phyloP scores from a whole-genome alignment of 2,329 filamentous ascomycete species.

The Colletotrichum abscissum region DNA sequence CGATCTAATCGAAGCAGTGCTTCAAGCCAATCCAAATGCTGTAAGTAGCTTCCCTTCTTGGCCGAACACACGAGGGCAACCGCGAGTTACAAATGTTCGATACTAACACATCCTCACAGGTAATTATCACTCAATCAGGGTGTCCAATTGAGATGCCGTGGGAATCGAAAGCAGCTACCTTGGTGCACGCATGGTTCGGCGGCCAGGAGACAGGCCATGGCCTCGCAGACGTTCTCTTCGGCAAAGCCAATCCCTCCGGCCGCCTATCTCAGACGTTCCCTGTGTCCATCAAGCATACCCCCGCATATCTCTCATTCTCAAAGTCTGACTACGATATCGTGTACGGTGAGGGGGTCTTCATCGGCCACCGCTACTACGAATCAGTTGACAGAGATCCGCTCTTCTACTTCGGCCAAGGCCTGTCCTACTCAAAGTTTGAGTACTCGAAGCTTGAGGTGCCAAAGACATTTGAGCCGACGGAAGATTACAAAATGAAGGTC shows the following conservation, averaged over 20 bases:
- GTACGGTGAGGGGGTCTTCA: constrained; percentile 84
- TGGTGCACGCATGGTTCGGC: constrained; percentile 86
- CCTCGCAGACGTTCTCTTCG: constrained; percentile 82
- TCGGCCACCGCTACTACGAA: constrained; percentile 86
- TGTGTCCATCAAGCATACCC: constrained; percentile 74
- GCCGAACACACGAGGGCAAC: constrained; percentile 8
- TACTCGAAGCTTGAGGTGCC: constrained; percentile 62
- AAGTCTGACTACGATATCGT: constrained; percentile 77
- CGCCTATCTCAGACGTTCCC: constrained; percentile 83
- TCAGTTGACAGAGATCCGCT: constrained; percentile 72
- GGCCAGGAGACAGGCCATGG: constrained; percentile 89
- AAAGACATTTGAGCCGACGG: constrained; percentile 39
- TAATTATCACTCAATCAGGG: constrained; percentile 81
- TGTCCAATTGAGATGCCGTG: constrained; percentile 81
- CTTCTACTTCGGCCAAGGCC: constrained; percentile 84
- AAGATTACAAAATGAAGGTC: constrained; percentile 56
- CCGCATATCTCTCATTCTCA: constrained; percentile 80
- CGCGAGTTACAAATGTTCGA: constrained; percentile 46
- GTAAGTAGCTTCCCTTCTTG: constrained; percentile 43
- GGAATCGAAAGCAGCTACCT: constrained; percentile 64
- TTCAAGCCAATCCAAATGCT: constrained; percentile 74
- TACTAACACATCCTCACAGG: constrained; percentile 30
- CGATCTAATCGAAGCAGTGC: constrained; percentile 73
- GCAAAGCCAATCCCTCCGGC: constrained; percentile 78
- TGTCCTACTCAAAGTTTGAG: constrained; percentile 80